Conservation (phyloP, 2,329 filamentous ascomycete species). For the Eutypella sp. region DNA sequence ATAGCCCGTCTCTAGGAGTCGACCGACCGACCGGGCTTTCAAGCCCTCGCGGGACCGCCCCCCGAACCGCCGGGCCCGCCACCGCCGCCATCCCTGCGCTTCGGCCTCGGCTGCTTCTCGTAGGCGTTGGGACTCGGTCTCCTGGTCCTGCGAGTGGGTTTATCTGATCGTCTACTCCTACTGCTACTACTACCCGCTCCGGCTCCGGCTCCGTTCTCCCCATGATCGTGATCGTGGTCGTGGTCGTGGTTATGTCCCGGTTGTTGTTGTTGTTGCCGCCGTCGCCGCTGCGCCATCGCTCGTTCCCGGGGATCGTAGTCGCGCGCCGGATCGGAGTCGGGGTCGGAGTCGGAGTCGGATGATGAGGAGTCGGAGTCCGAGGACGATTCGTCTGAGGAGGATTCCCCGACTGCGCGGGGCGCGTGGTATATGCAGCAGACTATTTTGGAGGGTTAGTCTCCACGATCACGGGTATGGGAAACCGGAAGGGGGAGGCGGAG, state of each 20-base stretch:
- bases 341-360: conserved; percentile 53
- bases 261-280: conserved; percentile 22
- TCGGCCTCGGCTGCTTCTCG: conserved; percentile 65
- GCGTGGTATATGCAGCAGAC: conserved; percentile 99
- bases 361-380: conserved; percentile 46
- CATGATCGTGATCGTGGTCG: conserved; percentile 15
- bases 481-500: neutral
- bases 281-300: conserved; percentile 23
- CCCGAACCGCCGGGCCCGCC: neutral
- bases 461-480: no score
- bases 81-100: conserved; percentile 26
- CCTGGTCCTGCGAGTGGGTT: conserved; percentile 26
- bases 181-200: conserved; percentile 32
- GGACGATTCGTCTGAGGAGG: conserved; percentile 51
- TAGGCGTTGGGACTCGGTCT: conserved; percentile 75
- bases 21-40: no score
- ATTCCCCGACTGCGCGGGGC: conserved; percentile 75
- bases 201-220: conserved; percentile 29
- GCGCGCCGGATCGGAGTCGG: conserved; percentile 32
- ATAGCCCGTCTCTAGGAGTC: no score
- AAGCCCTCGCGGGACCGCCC: neutral
- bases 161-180: neutral
- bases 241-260: conserved; percentile 30
- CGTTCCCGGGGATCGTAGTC: conserved; percentile 26
- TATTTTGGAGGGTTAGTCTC: conserved; percentile 31